A percentile compares a stretch with the other conserved stretches of the same genome.
phyloP scores from a whole-genome alignment of 441 rosid species.

The Gossypium trilobum region DNA sequence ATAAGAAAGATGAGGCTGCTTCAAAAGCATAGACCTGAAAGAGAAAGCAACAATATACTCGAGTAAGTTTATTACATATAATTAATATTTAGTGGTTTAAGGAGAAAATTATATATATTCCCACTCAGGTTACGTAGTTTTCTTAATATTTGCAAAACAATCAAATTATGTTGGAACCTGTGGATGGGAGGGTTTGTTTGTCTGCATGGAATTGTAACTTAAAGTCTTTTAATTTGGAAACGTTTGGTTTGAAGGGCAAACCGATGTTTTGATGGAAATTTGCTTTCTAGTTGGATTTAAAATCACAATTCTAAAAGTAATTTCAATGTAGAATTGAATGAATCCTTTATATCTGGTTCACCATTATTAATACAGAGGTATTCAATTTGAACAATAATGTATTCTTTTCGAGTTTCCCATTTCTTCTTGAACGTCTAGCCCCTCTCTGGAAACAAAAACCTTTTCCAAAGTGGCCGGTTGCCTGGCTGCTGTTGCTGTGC shows the following conservation, averaged over 20 bases:
- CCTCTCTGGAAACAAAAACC: no score
- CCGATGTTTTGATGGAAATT: background rate
- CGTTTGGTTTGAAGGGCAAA: background rate
- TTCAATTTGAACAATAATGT: no score
- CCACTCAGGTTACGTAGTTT: background rate
- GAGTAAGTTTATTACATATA: background rate
- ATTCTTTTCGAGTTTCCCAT: no score
- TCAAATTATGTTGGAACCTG: background rate
- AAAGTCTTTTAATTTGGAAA: background rate
- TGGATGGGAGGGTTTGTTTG: background rate
- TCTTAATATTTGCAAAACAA: background rate
- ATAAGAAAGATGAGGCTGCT: slow-evolving; percentile 24
- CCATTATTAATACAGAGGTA: no score
- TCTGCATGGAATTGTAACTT: background rate
- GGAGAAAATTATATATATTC: background rate
- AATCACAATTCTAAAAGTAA: background rate
- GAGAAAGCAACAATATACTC: background rate
- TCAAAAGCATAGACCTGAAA: background rate
- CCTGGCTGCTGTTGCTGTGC: no score
- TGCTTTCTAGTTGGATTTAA: background rate
- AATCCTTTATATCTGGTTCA: no score
- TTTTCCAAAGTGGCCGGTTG: no score
- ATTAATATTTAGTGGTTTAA: background rate
- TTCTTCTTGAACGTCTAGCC: no score
- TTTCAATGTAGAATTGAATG: background rate